Evolutionary conservation across 2,329 filamentous ascomycete genomes (phyloP).

Genomic region (Ophiostoma himal-ulmi): DNA sequence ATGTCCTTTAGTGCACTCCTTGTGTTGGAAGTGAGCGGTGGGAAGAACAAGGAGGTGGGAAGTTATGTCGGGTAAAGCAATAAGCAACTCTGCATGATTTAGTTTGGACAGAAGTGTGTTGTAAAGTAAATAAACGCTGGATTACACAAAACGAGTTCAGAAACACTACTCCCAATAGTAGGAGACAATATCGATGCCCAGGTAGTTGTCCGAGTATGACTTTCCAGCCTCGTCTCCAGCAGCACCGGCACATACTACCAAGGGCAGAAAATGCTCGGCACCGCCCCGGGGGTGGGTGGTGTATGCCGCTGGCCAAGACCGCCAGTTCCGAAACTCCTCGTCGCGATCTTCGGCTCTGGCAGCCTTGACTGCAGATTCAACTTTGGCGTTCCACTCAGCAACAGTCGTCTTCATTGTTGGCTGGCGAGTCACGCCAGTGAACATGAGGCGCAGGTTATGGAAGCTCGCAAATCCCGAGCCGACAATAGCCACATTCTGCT

Average conservation of each 20-base stretch:
- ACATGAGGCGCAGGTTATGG: constrained; percentile 49
- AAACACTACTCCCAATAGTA: constrained; percentile 45
- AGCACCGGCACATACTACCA: constrained; percentile 51
- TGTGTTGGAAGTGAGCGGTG: background rate
- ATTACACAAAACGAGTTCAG: background rate
- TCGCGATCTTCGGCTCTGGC: constrained; percentile 35
- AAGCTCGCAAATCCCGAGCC: constrained; percentile 56
- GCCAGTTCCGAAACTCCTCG: constrained; percentile 43
- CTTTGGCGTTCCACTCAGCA: constrained; percentile 42
- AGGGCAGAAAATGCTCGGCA: constrained; percentile 55
- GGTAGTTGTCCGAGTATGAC: constrained; percentile 45
- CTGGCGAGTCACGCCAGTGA: constrained; percentile 28
- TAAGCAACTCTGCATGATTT: background rate
- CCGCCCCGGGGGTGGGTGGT: constrained; percentile 49
- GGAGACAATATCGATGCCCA: constrained; percentile 47
- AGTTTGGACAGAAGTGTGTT: background rate
- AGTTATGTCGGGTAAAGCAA: background rate
- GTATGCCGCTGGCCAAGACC: constrained; percentile 41
- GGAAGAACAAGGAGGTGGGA: background rate
- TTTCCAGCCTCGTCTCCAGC: constrained; percentile 40
- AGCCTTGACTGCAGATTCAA: constrained; percentile 39
- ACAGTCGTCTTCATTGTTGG: constrained; percentile 31
- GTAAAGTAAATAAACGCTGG: background rate
- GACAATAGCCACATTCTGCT: constrained; percentile 47
- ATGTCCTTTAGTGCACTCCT: background rate